Evolutionary conservation across 148 eudicot genomes (phyloP).

Genomic region (Cornus florida): DNA sequence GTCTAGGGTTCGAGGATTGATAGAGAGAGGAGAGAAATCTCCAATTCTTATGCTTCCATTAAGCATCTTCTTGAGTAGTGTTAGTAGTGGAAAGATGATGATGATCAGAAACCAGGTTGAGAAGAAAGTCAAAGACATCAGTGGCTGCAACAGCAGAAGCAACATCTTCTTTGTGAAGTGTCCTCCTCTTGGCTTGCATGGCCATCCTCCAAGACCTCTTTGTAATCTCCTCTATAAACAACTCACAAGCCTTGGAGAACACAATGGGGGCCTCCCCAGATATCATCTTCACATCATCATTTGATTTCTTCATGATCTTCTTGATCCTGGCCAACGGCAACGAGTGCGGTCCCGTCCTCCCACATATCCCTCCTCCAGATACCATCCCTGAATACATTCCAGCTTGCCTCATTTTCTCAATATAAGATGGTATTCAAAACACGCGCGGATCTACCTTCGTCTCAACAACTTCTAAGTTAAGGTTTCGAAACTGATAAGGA

Average conservation of each 20-base stretch:
- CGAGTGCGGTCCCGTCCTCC: slow-evolving; percentile 40
- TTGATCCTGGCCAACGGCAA: slow-evolving; percentile 53
- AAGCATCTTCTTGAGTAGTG: not conserved
- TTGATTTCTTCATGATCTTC: slow-evolving; percentile 57
- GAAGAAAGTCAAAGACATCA: slow-evolving; percentile 47
- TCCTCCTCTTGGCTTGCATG: slow-evolving; percentile 41
- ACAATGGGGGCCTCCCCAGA: slow-evolving; percentile 58
- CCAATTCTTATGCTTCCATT: too few species aligned
- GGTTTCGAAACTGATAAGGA: too few species aligned
- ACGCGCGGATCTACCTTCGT: too few species aligned
- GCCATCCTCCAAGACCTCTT: slow-evolving; percentile 40
- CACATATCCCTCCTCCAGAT: slow-evolving; percentile 22
- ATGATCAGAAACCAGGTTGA: slow-evolving; percentile 26
- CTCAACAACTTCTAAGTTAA: too few species aligned
- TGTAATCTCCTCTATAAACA: slow-evolving; percentile 46
- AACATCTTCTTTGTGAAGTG: slow-evolving; percentile 46
- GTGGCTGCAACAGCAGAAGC: slow-evolving; percentile 44
- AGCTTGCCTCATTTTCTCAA: slow-evolving; percentile 38
- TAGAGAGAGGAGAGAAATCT: not conserved
- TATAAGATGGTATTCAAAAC: not conserved
- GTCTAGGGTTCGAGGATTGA: too few species aligned
- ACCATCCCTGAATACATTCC: slow-evolving; percentile 47
- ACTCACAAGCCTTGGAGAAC: slow-evolving; percentile 44
- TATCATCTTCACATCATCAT: slow-evolving; percentile 45
- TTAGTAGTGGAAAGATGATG: not conserved